Percentiles rank a stretch among this genome's conserved stretches.
These are phyloP conservation scores for Ogataea ramenticola DNA, from an alignment of 805 yeast species.

Conservation along the genomic window DNA sequence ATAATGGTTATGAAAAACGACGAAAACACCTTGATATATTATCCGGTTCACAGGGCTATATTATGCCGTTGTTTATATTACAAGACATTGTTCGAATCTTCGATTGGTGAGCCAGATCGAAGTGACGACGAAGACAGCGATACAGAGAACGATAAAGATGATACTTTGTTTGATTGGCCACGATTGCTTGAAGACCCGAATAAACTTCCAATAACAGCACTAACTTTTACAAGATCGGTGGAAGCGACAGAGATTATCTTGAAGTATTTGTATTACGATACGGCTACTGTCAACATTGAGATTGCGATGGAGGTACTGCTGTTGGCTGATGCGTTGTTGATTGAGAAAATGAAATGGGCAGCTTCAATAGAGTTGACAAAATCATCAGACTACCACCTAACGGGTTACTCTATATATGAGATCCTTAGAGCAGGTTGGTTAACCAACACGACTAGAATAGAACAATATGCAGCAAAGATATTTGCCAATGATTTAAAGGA, in stretches of 20 bases:
- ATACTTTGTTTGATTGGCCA: neutral
- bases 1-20: constrained; percentile 30
- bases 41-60: constrained; percentile 61
- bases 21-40: constrained; percentile 24
- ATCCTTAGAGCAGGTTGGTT: constrained; percentile 63
- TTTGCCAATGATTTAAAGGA: constrained; percentile 43
- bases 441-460: constrained; percentile 56
- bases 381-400: constrained; percentile 16
- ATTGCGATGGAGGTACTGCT: constrained; percentile 48
- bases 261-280: constrained; percentile 54
- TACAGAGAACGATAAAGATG: neutral
- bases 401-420: constrained; percentile 38
- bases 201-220: constrained; percentile 1
- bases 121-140: constrained; percentile 5
- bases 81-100: constrained; percentile 52
- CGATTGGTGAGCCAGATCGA: constrained; percentile 28
- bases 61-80: constrained; percentile 58
- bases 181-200: neutral
- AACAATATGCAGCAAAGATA: constrained; percentile 50
- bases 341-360: constrained; percentile 59
- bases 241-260: constrained; percentile 44
- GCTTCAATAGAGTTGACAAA: constrained; percentile 44
- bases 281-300: constrained; percentile 40
- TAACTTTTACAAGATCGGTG: neutral
- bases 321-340: constrained; percentile 51